A percentile compares a stretch with the other conserved stretches of the same genome.
These are phyloP conservation scores for Knoxdaviesia proteae DNA, from an alignment of 2,329 filamentous ascomycete genomes.

Conservation along the genomic window DNA sequence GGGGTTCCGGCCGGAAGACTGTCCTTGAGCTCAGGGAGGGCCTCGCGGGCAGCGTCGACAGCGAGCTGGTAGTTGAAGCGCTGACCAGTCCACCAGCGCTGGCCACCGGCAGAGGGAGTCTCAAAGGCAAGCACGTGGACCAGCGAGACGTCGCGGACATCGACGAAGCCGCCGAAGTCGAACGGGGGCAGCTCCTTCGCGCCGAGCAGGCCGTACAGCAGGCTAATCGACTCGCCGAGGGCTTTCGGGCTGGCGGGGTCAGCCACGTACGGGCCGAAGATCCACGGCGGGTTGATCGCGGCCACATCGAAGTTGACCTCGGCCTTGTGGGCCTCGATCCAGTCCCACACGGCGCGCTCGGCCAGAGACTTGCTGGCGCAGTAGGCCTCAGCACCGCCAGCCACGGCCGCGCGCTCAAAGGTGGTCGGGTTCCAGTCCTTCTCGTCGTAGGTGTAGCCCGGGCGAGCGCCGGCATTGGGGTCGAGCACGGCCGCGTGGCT, in stretches of 20 bases:
- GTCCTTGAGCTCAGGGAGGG: no score
- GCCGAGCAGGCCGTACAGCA: conserved; percentile 18
- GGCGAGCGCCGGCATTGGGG: conserved; percentile 20
- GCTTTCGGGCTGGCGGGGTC: conserved; percentile 13
- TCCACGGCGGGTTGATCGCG: conserved; percentile 22
- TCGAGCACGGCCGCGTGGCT: conserved; percentile 48
- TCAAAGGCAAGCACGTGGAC: conserved; percentile 22
- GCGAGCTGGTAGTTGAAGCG: conserved; percentile 13
- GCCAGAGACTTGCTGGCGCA: conserved; percentile 15
- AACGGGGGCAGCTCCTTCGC: conserved; percentile 16
- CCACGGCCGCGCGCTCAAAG: conserved; percentile 15
- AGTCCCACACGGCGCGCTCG: conserved; percentile 14
- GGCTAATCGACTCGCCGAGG: conserved; percentile 21
- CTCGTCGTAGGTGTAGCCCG: conserved; percentile 30
- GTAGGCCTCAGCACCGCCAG: conserved; percentile 14
- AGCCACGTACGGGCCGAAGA: conserved; percentile 21
- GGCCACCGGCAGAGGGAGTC: conserved; percentile 13
- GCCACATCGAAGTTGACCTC: conserved; percentile 17
- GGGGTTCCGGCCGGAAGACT: no score
- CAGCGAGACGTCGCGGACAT: conserved; percentile 22
- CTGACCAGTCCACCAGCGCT: conserved; percentile 16
- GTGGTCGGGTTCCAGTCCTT: conserved; percentile 37
- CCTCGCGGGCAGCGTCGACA: conserved; percentile 7
- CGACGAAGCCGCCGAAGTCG: conserved; percentile 18
- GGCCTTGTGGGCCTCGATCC: conserved; percentile 14